Percentiles rank a stretch among this genome's conserved stretches.
phyloP scores from a whole-genome alignment of 352 stramenopile species.

The Globisporangium paroecandrum region DNA sequence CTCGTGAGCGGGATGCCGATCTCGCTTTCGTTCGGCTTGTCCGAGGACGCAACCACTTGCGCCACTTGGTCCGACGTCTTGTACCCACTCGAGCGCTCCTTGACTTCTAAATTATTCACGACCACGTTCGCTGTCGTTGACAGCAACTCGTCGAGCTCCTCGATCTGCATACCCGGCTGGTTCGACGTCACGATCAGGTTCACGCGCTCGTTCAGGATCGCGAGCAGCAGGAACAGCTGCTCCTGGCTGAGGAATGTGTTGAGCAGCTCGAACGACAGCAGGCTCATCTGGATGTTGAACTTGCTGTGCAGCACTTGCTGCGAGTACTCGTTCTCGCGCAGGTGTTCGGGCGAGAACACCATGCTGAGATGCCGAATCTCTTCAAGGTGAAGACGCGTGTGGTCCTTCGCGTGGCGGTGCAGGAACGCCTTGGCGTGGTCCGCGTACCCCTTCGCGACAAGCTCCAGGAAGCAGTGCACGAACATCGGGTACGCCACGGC shows the following conservation, averaged over 20 bases:
- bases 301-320: conserved; percentile 77
- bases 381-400: conserved; percentile 63
- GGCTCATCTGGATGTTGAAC: conserved; percentile 78
- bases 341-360: conserved; percentile 58
- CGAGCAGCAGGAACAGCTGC: conserved; percentile 69
- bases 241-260: conserved; percentile 77
- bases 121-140: conserved; percentile 13
- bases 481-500: conserved; percentile 76
- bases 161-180: conserved; percentile 63
- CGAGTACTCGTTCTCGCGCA: conserved; percentile 73
- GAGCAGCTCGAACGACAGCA: conserved; percentile 82
- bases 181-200: conserved; percentile 71
- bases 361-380: conserved; percentile 66
- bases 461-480: conserved; percentile 79
- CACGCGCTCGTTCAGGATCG: conserved; percentile 78
- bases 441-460: conserved; percentile 61
- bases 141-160: conserved; percentile 52
- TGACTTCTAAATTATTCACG: conserved; percentile 40
- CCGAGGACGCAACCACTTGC: conserved; percentile 37
- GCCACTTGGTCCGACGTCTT: conserved; percentile 62
- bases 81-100: conserved; percentile 34
- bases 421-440: conserved; percentile 59
- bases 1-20: conserved; percentile 55
- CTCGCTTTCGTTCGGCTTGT: conserved; percentile 68
- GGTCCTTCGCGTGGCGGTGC: conserved; percentile 49